Percentiles rank a stretch among this genome's conserved stretches.
phyloP scores from a whole-genome alignment of 495 filamentous ascomycete genomes.

The Xylaria curta region DNA sequence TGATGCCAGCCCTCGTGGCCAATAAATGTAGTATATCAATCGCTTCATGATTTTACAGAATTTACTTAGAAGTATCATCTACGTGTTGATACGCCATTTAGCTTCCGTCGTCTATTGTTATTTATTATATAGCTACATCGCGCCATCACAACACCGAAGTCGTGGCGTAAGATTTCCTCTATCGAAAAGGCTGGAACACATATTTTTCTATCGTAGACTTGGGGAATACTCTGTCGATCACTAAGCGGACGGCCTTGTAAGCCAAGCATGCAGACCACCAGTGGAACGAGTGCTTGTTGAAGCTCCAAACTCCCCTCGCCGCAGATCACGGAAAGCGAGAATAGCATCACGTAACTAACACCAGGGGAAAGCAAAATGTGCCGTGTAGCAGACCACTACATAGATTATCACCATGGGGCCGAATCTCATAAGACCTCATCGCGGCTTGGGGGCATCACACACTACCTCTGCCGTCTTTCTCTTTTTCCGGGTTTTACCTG shows the following conservation, averaged over 20 bases:
- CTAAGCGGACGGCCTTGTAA: neutral
- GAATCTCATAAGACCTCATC: constrained; percentile 12
- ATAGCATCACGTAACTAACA: constrained; percentile 6
- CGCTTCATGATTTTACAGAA: neutral
- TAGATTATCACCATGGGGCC: neutral
- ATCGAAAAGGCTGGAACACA: neutral
- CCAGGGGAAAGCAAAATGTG: constrained; percentile 8
- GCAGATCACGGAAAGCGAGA: constrained; percentile 23
- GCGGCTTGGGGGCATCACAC: constrained; percentile 5
- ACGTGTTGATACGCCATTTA: neutral
- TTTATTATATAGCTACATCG: neutral
- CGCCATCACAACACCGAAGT: neutral
- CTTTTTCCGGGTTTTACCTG: constrained; percentile 26
- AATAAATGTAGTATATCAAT: neutral
- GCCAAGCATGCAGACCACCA: constrained; percentile 11
- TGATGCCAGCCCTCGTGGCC: neutral
- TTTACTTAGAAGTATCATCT: neutral
- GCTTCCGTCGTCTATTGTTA: neutral
- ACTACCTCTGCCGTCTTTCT: constrained; percentile 9
- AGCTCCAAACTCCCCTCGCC: constrained; percentile 18
- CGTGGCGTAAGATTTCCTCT: neutral
- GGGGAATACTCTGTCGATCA: neutral
- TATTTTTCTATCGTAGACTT: neutral
- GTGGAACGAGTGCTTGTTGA: constrained; percentile 7
- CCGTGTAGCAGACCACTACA: neutral